Base-by-base conservation (phyloP, 208 protist species). In the Leishmania martiniquensis region DNA sequence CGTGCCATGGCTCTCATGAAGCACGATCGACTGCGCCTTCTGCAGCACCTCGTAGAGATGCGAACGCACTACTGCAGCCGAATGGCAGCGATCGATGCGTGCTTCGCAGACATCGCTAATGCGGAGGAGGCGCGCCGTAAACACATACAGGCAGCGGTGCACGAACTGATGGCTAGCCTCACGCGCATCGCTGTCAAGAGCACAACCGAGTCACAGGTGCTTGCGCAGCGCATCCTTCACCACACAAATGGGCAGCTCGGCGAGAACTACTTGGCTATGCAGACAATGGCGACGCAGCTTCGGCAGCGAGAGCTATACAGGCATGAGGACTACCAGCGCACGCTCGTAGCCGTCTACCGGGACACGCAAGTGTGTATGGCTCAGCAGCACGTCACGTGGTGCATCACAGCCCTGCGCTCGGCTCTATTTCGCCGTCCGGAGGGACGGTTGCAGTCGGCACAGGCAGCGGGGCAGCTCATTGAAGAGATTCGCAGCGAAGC, bases 221-320 rank as follows among this genome's bases (percentile, higher is more conserved):
- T 97, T 20, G 91, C 90, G 34, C 94, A 97, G 86, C 90, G 91
- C 29, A 87, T 89, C 49, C 89, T 97, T 52, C 92, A 94, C 69
- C 76, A 79, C 59, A 86, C 86, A 10, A 97, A 97, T 75, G 87
- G 90, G 49, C 79, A 93, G 72, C 72, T 94, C 25, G 87, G 85
- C 15, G 70, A 76, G 60, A 96, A 92, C 77, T 81, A 93, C 60
- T 69, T 87, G 15, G 78, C 72, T n/a, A 85, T 84, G 54, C 84
- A 87, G 49, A 87, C 81, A 1, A 80, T 97, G 29, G 75, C 93
- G 29, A 72, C 87, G 9, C 90, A 90, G 75, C 82, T 97, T 39
- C 78, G 82, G 17, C 88, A 85, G 59, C 89, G 91, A 4, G 94
- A 97, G 75, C 45, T 97, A 45, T 80, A 90, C 59, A 85, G 85